Base-by-base conservation (phyloP, 1,139 yeast genomes). In the Spathaspora sp. region DNA sequence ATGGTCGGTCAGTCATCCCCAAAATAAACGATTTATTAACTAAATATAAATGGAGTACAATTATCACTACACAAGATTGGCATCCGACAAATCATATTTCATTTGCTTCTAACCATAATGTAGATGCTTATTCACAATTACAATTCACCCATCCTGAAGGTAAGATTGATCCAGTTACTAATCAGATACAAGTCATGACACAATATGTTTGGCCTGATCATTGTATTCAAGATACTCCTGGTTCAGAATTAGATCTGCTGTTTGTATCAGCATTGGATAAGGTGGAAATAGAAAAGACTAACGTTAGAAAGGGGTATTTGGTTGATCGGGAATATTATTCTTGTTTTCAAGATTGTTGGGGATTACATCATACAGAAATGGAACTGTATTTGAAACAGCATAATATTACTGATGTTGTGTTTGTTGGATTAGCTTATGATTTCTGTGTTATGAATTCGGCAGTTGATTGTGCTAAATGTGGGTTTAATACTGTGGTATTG, bases 201-300 rank as follows among this genome's bases (percentile, higher is more conserved):
- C 84, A 84, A 50, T 70, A 73, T 0, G 74, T 89, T 2, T 91
- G 98, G 98, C 97, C 98, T 0, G 93, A 79, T 48, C 98, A 91
- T 61, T 91, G 97, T 61, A 79, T 91, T 3, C 93, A 89, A 56
- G 72, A 74, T 45, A 72, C 89, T 0, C 45, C 56, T 8, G 98
- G 98, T 0, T 76, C 93, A 0, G 72, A 76, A 42, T 70, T 89
- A 43, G 89, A 89, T 2, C 60, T 66, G 0, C 78, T 69, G 47
- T 72, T 73, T 45, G 46, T 55, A 25, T 52, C 56, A 4, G 47
- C 46, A 2, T 70, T 70, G 50, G 60, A 63, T 15, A 51, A 49
- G 43, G 42, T 67, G 13, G 51, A 51, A 25, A 54, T 56, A 1
- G 47, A 49, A 3, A 53, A 63, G 6, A 56, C 67, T 0, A 63